Evolutionary conservation across 176 grass and related monocot species (phyloP).

Genomic region (Chrysopogon serrulatus): DNA sequence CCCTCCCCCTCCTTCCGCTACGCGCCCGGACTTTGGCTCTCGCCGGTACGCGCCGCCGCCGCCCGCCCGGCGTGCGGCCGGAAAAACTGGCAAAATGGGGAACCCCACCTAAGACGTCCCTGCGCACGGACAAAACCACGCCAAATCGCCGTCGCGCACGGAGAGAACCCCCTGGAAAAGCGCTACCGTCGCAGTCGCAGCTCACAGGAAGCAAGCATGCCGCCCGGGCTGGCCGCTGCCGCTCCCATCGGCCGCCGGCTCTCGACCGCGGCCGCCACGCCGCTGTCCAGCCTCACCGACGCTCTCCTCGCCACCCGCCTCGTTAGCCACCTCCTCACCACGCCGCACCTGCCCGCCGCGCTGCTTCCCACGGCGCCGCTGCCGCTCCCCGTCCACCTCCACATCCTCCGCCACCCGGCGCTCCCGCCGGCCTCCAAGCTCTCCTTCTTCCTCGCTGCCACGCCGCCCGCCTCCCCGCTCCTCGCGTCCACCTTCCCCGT

Average conservation of each 20-base stretch:
- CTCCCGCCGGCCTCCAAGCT: conserved; percentile 73
- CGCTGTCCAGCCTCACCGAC: conserved; percentile 51
- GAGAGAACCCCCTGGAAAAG: not conserved
- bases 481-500: conserved; percentile 39
- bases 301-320: conserved; percentile 68
- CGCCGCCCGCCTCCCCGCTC: conserved; percentile 33
- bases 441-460: conserved; percentile 63
- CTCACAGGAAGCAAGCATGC: not conserved
- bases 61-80: not conserved
- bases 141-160: not conserved
- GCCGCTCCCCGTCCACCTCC: conserved; percentile 51
- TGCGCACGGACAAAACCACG: not conserved
- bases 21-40: not conserved
- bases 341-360: conserved; percentile 35
- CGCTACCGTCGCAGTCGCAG: not conserved
- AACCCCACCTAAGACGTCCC: too few species aligned
- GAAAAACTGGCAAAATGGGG: not conserved
- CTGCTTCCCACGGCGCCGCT: conserved; percentile 52
- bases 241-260: conserved; percentile 12
- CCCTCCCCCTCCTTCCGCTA: too few species aligned
- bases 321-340: conserved; percentile 36
- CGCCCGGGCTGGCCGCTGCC: not conserved
- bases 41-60: not conserved
- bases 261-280: conserved; percentile 14
- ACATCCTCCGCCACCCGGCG: conserved; percentile 56